Base-by-base conservation (phyloP, 768 basidiomycete genomes). In the Suillus bovinus region DNA sequence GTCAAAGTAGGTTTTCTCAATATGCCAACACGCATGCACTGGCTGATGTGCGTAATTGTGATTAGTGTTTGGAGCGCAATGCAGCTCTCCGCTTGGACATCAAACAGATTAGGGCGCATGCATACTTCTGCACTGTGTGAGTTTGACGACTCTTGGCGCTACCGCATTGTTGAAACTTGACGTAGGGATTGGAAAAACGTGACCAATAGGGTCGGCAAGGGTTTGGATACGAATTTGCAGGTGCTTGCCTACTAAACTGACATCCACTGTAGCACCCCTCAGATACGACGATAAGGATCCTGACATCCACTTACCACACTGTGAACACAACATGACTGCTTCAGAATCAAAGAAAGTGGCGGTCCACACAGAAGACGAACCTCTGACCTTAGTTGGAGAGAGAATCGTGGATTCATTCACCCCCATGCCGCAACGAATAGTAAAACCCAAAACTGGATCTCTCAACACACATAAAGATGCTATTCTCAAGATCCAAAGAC, bases 61-160 rank as follows among this genome's bases (percentile, higher is more conserved):
- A 17, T n/a, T 68, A 86, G 85, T 87, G 85, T 63, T 69, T 86
- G 20, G 81, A 86, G 71, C 79, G 82, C 27, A 87, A 88, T 68
- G 80, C 86, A 16, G 70, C 74, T 4, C 66, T 83, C 29, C 81
- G 86, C 39, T 69, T 77, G 57, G 72, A 71, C 59, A 77, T 81
- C 49, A 63, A 73, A 20, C 70, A 74, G 16, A 77, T 86, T 50
- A 82, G 76, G 67, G 69, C 66, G 13, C 85, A 88, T 69, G 61
- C 69, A 16, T 86, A 83, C 68, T 86, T 88, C 65, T 65, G 71
- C 9, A 68, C 71, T 4, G 74, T 81, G 86, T 86, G 69, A 58
- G 85, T 76, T 4, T 3, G n/a, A 34, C 22, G 44, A 34, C 7
- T 24, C 4, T 33, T 14, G 11, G 7, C 31, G n/a, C 38, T 22